These are phyloP conservation scores for Chalciporus chontae DNA, from an alignment of 768 basidiomycete genomes.

Conservation along the genomic window DNA sequence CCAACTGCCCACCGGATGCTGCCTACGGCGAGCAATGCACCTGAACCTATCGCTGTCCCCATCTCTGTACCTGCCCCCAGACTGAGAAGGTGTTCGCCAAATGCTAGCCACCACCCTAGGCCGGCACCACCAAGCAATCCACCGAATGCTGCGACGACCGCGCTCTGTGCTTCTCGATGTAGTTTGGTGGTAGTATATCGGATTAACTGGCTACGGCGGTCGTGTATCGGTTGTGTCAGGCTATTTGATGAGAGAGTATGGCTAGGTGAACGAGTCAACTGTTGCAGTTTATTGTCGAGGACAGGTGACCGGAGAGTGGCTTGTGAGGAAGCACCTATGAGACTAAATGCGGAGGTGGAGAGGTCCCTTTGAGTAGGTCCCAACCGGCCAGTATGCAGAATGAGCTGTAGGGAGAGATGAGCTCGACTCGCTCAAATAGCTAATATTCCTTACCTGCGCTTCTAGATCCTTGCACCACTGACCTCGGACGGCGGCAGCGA, in stretches of 20 bases:
- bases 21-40: constrained; percentile 45
- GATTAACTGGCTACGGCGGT: constrained; percentile 52
- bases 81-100: constrained; percentile 37
- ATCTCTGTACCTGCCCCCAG: constrained; percentile 42
- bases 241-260: constrained; percentile 42
- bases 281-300: constrained; percentile 55
- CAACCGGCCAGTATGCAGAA: constrained; percentile 62
- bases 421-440: not conserved
- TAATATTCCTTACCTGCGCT: constrained; percentile 38
- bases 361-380: constrained; percentile 43
- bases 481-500: constrained; percentile 30
- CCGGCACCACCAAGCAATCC: constrained; percentile 48
- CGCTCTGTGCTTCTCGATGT: constrained; percentile 61
- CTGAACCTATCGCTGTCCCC: constrained; percentile 57
- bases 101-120: constrained; percentile 53
- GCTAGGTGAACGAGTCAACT: constrained; percentile 45
- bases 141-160: constrained; percentile 47
- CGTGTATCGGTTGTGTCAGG: constrained; percentile 48
- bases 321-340: constrained; percentile 35
- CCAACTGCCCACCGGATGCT: constrained; percentile 62
- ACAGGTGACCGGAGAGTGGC: constrained; percentile 46
- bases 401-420: constrained; percentile 40
- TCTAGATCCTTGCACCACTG: constrained; percentile 47
- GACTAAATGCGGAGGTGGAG: constrained; percentile 36
- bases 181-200: constrained; percentile 53